These are phyloP conservation scores for Trichoderma atrobrunneum DNA, from an alignment of 2,329 filamentous ascomycete genomes.

Conservation along the genomic window DNA sequence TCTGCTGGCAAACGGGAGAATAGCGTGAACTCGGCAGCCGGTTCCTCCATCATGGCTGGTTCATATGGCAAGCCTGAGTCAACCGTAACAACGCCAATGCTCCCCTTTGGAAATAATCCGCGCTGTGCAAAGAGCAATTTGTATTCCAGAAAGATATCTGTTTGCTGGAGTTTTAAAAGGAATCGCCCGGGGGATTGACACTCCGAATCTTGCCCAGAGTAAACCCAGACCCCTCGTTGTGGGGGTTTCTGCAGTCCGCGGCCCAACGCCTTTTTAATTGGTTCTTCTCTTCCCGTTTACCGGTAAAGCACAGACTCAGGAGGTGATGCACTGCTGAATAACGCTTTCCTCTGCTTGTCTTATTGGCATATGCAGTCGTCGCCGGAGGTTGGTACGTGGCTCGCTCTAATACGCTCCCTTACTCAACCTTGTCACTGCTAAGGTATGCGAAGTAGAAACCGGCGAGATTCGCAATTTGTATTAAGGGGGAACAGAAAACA, in stretches of 20 bases:
- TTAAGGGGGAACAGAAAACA: neutral
- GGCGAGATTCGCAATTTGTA: neutral
- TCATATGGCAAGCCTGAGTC: neutral
- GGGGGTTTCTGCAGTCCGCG: neutral
- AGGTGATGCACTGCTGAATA: neutral
- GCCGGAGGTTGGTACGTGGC: neutral
- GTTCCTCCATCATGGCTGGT: neutral
- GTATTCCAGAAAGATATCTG: neutral
- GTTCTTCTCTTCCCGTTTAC: neutral
- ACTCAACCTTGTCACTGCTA: neutral
- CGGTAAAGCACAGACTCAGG: neutral
- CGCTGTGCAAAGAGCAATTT: neutral
- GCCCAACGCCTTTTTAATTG: neutral
- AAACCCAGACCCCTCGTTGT: neutral
- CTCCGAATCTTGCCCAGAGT: neutral
- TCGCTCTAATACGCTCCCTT: neutral
- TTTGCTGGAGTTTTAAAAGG: neutral
- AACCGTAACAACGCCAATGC: neutral
- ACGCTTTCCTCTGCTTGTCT: neutral
- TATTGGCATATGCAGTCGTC: conserved; percentile 3
- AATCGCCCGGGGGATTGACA: neutral
- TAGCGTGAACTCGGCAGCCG: neutral
- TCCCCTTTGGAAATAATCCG: neutral
- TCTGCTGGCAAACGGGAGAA: conserved; percentile 1
- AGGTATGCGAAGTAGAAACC: neutral